Base-by-base conservation (phyloP, 305 asterid genomes). In the Coffea humblotiana region DNA sequence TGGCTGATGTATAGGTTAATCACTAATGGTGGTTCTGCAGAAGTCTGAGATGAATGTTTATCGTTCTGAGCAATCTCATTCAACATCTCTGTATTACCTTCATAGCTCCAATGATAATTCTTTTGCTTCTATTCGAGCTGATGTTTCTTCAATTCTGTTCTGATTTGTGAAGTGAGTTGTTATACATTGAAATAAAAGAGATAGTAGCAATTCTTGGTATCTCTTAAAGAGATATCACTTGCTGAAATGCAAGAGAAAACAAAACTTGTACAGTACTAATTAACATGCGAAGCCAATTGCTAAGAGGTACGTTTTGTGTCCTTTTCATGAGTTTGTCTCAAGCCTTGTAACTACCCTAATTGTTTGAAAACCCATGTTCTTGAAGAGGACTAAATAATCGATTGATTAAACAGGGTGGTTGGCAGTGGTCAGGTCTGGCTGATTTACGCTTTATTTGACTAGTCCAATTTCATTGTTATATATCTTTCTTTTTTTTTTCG, bases 1-100 rank as follows among this genome's bases (percentile, higher is more conserved):
- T 56, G 79, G 77, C 79, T 79, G 80, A 78, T 82, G 85, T 77
- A 72, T n/a, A 74, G 85, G 49, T 43, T 48, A 79, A 47, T n/a
- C 19, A 15, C 32, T 29, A 13, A 37, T 71, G 25, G 35, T 78
- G 27, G 8, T 64, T 66, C 51, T 40, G 64, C 40, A 58, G 58
- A 23, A 73, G 58, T 11, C 14, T 72, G 51, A 27, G 13, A 56
- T 63, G 45, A 65, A 69, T 71, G 74, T 48, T 71, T 25, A n/a
- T 71, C 7, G 48, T 54, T 35, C 37, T 29, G 66, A n/a, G 76
- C 40, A 72, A 49, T 63, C 45, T 49, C 64, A 63, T 76, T 25
- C 27, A 60, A 27, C 56, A 65, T 63, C 32, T 25, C 25, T 76
- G 60, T 45, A 61, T 35, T 74, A 8, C 32, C 52, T 40, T 58